phyloP scores from a whole-genome alignment of 495 filamentous ascomycete genomes.

The Polyplosphaeria fusca region DNA sequence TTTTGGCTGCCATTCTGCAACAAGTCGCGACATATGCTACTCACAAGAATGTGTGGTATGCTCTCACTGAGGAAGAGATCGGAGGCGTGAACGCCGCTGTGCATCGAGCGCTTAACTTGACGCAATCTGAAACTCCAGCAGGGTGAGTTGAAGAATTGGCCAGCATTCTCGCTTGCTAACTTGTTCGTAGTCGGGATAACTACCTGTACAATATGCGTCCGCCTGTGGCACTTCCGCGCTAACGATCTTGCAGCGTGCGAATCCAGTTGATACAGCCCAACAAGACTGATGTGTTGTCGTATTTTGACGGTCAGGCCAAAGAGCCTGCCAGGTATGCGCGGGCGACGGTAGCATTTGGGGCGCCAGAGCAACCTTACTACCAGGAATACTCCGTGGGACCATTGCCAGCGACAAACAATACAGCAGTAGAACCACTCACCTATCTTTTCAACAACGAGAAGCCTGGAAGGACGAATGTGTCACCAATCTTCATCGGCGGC shows the following conservation, averaged over 20 bases:
- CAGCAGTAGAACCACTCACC: conserved; percentile 41
- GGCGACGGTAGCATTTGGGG: conserved; percentile 44
- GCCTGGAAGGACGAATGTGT: conserved; percentile 4
- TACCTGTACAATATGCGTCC: conserved; percentile 1
- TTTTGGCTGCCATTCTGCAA: too few species aligned
- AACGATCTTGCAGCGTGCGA: background rate
- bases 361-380: conserved; percentile 45
- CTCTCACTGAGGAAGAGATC: too few species aligned
- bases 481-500: conserved; percentile 6
- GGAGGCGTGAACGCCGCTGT: too few species aligned
- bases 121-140: too few species aligned
- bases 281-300: conserved; percentile 51
- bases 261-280: conserved; percentile 51
- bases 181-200: conserved; percentile 2
- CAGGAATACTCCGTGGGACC: conserved; percentile 50
- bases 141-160: too few species aligned
- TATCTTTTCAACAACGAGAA: conserved; percentile 43
- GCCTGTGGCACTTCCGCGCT: background rate
- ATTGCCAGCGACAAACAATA: conserved; percentile 45
- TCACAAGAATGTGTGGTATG: too few species aligned
- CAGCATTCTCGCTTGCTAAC: too few species aligned
- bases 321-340: conserved; percentile 49
- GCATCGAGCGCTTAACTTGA: too few species aligned
- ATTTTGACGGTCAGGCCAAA: conserved; percentile 40
- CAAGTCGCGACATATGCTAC: too few species aligned